phyloP scores from a whole-genome alignment of 306 rosid species.

The Quercus berberidifolia region DNA sequence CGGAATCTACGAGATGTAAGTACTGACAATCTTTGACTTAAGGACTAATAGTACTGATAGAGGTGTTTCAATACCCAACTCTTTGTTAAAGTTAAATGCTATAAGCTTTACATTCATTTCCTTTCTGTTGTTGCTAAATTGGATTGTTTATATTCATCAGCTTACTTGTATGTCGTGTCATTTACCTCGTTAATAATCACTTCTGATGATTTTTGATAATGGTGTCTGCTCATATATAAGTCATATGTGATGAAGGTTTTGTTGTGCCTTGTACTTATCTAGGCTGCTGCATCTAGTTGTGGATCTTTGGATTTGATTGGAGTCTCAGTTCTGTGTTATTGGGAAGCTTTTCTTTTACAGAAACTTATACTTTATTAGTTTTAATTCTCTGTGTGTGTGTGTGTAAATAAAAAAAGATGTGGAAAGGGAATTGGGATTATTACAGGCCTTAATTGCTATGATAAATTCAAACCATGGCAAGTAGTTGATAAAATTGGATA shows the following conservation, averaged over 20 bases:
- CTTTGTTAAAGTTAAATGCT: not conserved
- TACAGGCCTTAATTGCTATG: not conserved
- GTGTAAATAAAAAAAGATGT: not conserved
- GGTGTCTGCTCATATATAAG: not conserved
- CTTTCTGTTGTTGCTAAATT: not conserved
- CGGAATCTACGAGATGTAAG: slow-evolving; percentile 53
- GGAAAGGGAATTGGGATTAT: not conserved
- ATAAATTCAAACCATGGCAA: not conserved
- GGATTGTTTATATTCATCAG: not conserved
- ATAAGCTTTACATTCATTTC: not conserved
- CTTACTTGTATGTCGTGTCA: not conserved
- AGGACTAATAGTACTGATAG: not conserved
- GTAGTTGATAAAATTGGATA: not conserved
- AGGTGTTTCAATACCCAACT: not conserved
- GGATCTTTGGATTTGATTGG: not conserved
- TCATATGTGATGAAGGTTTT: not conserved
- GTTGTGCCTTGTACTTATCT: slow-evolving; percentile 5
- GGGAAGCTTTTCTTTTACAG: not conserved
- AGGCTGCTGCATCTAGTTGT: slow-evolving; percentile 9
- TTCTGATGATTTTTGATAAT: slow-evolving; percentile 5
- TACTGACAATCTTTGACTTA: slow-evolving; percentile 3
- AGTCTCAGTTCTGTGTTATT: not conserved
- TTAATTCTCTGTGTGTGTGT: not conserved
- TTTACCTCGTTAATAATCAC: slow-evolving; percentile 3
- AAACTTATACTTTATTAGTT: not conserved